phyloP scores from a whole-genome alignment of 345 rosid species.

The Rhodamnia rubescens region DNA sequence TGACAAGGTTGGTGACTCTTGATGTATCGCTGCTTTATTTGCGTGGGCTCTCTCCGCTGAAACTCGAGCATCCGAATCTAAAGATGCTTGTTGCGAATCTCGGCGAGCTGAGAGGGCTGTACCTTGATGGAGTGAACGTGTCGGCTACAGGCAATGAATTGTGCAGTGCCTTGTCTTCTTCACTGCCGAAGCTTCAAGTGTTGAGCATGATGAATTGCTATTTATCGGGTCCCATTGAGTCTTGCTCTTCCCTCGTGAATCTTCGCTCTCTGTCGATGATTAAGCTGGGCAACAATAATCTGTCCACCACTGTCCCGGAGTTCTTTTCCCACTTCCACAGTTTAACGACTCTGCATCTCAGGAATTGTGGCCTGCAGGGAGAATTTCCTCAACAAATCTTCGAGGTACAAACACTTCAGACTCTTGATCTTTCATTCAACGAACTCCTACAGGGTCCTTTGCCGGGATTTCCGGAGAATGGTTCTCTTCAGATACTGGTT shows the following conservation, averaged over 20 bases:
- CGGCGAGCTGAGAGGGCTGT: conserved; percentile 15
- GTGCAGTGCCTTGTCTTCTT: conserved; percentile 17
- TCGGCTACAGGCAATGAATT: conserved; percentile 17
- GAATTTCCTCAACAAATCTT: conserved; percentile 11
- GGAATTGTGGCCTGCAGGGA: background rate
- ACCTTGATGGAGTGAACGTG: conserved; percentile 18
- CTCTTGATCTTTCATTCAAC: conserved; percentile 15
- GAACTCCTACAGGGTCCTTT: conserved; percentile 6
- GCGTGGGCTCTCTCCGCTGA: background rate
- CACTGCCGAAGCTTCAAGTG: conserved; percentile 3
- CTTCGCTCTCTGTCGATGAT: conserved; percentile 5
- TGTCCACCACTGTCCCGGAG: conserved; percentile 11
- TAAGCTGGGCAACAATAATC: conserved; percentile 2
- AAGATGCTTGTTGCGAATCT: conserved; percentile 12
- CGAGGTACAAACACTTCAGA: conserved; percentile 4
- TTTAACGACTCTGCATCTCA: conserved; percentile 9
- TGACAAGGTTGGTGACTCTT: conserved; percentile 28
- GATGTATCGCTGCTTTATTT: conserved; percentile 17
- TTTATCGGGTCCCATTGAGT: conserved; percentile 17
- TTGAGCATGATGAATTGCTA: conserved; percentile 16
- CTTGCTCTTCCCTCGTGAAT: background rate
- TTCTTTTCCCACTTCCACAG: conserved; percentile 12
- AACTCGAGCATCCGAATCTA: conserved; percentile 22
- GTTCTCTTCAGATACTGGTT: conserved; percentile 11
- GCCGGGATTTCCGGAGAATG: background rate